Conservation (phyloP, 768 basidiomycete genomes). For the Tubosaeta sp. region DNA sequence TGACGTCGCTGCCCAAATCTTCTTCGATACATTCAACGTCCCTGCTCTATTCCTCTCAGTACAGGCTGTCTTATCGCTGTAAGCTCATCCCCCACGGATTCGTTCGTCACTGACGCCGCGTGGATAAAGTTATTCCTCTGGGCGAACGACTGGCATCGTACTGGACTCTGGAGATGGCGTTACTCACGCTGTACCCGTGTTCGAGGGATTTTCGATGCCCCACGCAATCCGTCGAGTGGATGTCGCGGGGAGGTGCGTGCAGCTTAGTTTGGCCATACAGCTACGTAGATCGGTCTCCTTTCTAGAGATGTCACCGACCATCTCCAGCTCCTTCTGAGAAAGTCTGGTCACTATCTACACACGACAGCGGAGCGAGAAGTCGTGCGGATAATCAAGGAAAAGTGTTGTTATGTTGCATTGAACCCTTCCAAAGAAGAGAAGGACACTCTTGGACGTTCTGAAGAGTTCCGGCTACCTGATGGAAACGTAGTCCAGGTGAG, state of each 20-base stretch:
- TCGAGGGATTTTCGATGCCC: conserved; percentile 99
- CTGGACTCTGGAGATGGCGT: conserved; percentile 99
- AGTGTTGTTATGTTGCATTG: conserved; percentile 91
- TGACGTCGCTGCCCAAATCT: conserved; percentile 96
- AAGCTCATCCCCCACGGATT: conserved; percentile 30
- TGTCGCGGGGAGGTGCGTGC: conserved; percentile 81
- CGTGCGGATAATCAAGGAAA: conserved; percentile 96
- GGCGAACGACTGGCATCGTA: conserved; percentile 98
- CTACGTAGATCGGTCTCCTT: not conserved
- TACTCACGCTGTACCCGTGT: conserved; percentile 97
- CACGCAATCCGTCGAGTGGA: conserved; percentile 96
- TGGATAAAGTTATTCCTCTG: conserved; percentile 83
- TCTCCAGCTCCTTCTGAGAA: conserved; percentile 88
- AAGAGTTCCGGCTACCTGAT: conserved; percentile 92
- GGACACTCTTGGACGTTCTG: conserved; percentile 68
- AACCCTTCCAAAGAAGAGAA: conserved; percentile 97
- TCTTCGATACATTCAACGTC: conserved; percentile 99
- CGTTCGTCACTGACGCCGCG: conserved; percentile 7
- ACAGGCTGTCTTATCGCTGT: conserved; percentile 96
- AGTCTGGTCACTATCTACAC: conserved; percentile 91
- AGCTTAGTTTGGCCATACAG: not conserved
- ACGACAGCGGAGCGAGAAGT: conserved; percentile 97
- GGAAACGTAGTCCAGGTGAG: conserved; percentile 87
- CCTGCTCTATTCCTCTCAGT: conserved; percentile 96
- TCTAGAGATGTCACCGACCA: conserved; percentile 93